Conservation (phyloP, 306 rosid species). For the Quercus dentata region DNA sequence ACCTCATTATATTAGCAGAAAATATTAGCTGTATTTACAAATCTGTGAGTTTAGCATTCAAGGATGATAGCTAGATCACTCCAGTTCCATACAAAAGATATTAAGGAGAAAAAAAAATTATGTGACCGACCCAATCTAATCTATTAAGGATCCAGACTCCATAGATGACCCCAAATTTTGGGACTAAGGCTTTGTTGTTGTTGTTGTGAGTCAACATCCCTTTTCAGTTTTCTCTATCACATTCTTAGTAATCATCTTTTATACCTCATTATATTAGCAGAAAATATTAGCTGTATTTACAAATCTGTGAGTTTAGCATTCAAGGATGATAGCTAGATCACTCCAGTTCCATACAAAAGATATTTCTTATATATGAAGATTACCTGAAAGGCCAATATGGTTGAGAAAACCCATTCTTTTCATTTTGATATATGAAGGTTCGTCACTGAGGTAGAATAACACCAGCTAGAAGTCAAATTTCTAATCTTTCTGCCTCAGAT, state of each 20-base stretch:
- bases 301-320: neutral
- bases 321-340: neutral
- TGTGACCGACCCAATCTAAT: too few relatives aligned
- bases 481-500: constrained; percentile 31
- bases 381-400: constrained; percentile 11
- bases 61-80: too few relatives aligned
- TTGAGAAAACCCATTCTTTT: constrained; percentile 22
- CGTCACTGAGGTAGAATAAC: constrained; percentile 23
- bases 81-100: too few relatives aligned
- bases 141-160: too few relatives aligned
- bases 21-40: too few relatives aligned
- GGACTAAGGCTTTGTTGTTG: too few relatives aligned
- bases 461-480: constrained; percentile 17
- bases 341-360: neutral
- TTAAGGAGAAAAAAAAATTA: too few relatives aligned
- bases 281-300: neutral
- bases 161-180: too few relatives aligned
- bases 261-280: neutral
- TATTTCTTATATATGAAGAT: neutral
- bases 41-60: too few relatives aligned
- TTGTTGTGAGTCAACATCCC: neutral
- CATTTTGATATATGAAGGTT: constrained; percentile 10
- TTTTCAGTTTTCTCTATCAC: neutral
- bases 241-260: neutral
- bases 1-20: too few relatives aligned